Base-by-base conservation (phyloP, 2,329 filamentous ascomycete species). In the Uncinocarpus reesii region DNA sequence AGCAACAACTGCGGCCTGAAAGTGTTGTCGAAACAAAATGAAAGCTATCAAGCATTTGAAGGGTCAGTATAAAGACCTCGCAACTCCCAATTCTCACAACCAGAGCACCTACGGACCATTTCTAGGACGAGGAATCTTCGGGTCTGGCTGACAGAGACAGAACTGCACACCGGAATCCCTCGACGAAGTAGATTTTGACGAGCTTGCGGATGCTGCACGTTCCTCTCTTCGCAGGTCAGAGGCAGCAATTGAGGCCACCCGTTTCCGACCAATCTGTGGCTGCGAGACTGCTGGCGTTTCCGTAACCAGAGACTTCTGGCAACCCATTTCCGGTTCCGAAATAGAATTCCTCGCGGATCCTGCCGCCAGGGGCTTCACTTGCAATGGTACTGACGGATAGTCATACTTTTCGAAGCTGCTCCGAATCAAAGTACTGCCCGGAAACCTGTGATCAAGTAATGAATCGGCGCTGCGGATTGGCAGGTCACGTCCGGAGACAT, bases 21-120 rank as follows among this genome's bases (percentile, higher is more conserved):
- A 83, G 65, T 93, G 84, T 64, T 96, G 89, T 32, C 92, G 87
- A 71, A 95, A 98, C 58, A 98, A 75, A 56, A 98, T 98, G 71
- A 98, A 98, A 43, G 90, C 92, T 98, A 64, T 57, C 51, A 56
- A 11, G 55, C 60, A 2, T n/a, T n/a, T n/a, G 3, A 8, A 38
- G 4, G 4, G n/a, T 55, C 61, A 62, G 56, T 55, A 57, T 7
- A 20, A 10, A n/a, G n/a, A n/a, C n/a, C n/a, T n/a, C n/a, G n/a
- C n/a, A n/a, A n/a, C 7, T 26, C 20, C 15, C 32, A 18, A 15
- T 13, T 18, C 15, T 3, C 8, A 15, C 2, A 32, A 43, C 7
- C 15, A 16, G 13, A 28, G 42, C 44, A 55, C 47, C 34, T 40
- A 72, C 79, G 67, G 67, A 83, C 81, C 79, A 71, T 85, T 85